phyloP scores from a whole-genome alignment of 306 rosid species.

The Malus sylvestris region DNA sequence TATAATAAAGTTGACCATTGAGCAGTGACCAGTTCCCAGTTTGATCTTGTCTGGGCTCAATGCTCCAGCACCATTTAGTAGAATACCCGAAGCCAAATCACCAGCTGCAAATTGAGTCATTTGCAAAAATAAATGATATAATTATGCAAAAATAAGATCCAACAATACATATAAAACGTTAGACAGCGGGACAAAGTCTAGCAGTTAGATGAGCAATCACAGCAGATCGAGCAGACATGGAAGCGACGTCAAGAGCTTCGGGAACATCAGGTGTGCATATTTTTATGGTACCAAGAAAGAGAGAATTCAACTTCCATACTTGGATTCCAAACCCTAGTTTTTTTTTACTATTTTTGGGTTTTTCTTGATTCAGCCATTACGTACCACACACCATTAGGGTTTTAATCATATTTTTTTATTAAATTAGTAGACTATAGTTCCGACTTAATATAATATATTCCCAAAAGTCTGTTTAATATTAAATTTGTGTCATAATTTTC shows the following conservation, averaged over 20 bases:
- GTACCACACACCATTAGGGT: conserved; percentile 6
- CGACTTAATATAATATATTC: not conserved
- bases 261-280: conserved; percentile 44
- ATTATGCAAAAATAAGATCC: not conserved
- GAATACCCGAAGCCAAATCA: conserved; percentile 3
- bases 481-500: conserved; percentile 20
- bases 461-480: not conserved
- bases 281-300: conserved; percentile 42
- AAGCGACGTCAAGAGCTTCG: conserved; percentile 43
- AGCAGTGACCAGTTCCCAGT: conserved; percentile 5
- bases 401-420: not conserved
- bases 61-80: not conserved
- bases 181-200: conserved; percentile 41
- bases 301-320: not conserved
- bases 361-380: conserved; percentile 32
- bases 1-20: not conserved
- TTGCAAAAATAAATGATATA: not conserved
- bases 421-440: not conserved
- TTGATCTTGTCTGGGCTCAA: conserved; percentile 9
- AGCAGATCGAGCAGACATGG: conserved; percentile 26
- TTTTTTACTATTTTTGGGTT: conserved; percentile 24
- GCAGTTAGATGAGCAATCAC: conserved; percentile 46
- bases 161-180: not conserved
- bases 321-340: not conserved
- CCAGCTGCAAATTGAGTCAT: conserved; percentile 5